Conservation (phyloP, 2,329 filamentous ascomycete species). For the Xylogone sp. region DNA sequence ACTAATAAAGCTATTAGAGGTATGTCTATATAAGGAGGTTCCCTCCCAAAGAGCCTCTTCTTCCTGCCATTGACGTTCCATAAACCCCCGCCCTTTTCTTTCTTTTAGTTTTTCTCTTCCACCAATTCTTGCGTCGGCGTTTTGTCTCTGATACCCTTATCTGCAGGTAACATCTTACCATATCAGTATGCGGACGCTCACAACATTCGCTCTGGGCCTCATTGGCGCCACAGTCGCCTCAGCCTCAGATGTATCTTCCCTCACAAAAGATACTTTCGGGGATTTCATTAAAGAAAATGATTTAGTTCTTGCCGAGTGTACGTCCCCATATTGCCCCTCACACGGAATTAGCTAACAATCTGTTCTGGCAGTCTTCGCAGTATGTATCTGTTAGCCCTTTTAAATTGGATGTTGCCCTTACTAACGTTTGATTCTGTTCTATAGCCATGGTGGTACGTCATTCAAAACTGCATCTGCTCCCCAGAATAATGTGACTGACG, state of each 20-base stretch:
- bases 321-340: slow-evolving; percentile 32
- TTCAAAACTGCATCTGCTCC: slow-evolving; percentile 7
- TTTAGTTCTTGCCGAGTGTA: slow-evolving; percentile 92
- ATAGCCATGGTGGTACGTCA: slow-evolving; percentile 32
- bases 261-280: slow-evolving; percentile 84
- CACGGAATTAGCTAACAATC: slow-evolving; percentile 14
- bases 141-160: background rate
- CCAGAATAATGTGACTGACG: slow-evolving; percentile 20
- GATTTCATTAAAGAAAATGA: slow-evolving; percentile 82
- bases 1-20: background rate
- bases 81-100: too few species aligned
- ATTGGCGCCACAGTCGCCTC: slow-evolving; percentile 49
- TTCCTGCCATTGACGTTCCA: background rate
- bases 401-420: slow-evolving; percentile 7
- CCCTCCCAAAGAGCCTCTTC: background rate
- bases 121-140: background rate
- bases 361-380: slow-evolving; percentile 74
- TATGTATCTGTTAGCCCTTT: slow-evolving; percentile 61
- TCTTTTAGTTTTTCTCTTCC: too few species aligned
- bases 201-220: slow-evolving; percentile 24
- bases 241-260: slow-evolving; percentile 77
- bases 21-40: background rate
- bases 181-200: slow-evolving; percentile 27
- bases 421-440: slow-evolving; percentile 19
- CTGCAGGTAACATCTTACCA: background rate